Evolutionary conservation across 1,284 basidiomycete species (phyloP).

Genomic region (Sanghuangporus weigelae): DNA sequence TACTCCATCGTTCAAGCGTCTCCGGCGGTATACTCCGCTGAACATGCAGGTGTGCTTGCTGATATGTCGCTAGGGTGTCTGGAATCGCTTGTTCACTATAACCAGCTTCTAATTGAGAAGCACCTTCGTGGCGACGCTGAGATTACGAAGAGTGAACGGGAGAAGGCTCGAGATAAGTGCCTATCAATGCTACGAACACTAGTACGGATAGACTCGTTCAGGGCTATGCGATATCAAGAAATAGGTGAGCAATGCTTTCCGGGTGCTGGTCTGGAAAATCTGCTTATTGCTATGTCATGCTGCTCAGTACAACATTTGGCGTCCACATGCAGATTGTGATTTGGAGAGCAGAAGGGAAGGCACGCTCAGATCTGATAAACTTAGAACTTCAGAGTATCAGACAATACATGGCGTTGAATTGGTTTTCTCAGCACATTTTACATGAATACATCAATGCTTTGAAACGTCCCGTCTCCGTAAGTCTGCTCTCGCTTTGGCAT

Average conservation of each 20-base stretch:
- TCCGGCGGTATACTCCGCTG: not conserved
- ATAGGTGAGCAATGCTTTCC: constrained; percentile 40
- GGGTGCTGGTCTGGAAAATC: not conserved
- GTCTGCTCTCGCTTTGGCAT: not conserved
- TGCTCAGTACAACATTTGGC: not conserved
- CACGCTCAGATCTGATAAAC: not conserved
- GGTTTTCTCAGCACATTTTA: not conserved
- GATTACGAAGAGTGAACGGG: constrained; percentile 29
- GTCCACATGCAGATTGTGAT: not conserved
- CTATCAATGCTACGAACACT: constrained; percentile 46
- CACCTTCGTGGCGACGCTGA: constrained; percentile 18
- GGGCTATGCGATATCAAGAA: constrained; percentile 58
- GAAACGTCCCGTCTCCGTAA: not conserved
- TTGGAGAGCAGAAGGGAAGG: not conserved
- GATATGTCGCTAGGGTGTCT: constrained; percentile 69
- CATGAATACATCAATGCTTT: not conserved
- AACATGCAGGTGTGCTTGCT: not conserved
- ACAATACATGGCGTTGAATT: not conserved
- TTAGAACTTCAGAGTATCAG: not conserved
- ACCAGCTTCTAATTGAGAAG: constrained; percentile 50
- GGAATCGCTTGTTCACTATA: constrained; percentile 86
- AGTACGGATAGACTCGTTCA: constrained; percentile 50
- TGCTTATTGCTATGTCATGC: not conserved
- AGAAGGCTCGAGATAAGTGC: constrained; percentile 43
- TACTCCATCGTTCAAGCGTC: not conserved